Base-by-base conservation (phyloP, 768 basidiomycete species). In the Arthromyces matolae region DNA sequence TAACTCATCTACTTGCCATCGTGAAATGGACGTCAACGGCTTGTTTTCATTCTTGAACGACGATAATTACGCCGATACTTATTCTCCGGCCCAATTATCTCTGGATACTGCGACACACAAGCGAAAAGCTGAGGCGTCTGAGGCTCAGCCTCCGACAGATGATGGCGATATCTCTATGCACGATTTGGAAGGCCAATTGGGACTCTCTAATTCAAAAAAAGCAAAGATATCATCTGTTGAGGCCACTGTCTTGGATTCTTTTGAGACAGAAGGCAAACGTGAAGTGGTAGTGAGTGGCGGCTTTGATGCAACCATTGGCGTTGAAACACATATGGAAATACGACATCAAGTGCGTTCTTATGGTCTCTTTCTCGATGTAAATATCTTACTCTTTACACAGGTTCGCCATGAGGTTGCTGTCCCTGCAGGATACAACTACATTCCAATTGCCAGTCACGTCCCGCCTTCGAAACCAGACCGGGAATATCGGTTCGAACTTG, bases 331-430 rank as follows among this genome's bases (percentile, higher is more conserved):
- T 22, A 64, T 93, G 12, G 88, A 92, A 64, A 75, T 93, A 34
- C 78, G 78, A 61, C 87, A 93, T 71, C 90, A 93, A 74, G 90
- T 81, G 47, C 45, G 74, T 34, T 40, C n/a, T 36, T 19, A 10
- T 22, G 5, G 33, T 18, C 56, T 47, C 27, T 18, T 35, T 24
- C n/a, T n/a, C n/a, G n/a, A n/a, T n/a, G n/a, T n/a, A n/a, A n/a
- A n/a, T n/a, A n/a, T n/a, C n/a, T n/a, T n/a, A n/a, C n/a, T 45
- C 8, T 29, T n/a, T n/a, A 3, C n/a, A 18, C 57, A 93, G 90
- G 91, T 95, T 49, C 81, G 93, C 31, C 93, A 96, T 62, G 89
- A 96, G 83, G 96, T 99, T 29, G 93, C 93, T 7, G 84, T 98
- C 13, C 96, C 96, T 7, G 85, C 90, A 19, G 85, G 86, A 22